These are phyloP conservation scores for Pythium utonaiense DNA, from an alignment of 352 stramenopile species.

Conservation along the genomic window DNA sequence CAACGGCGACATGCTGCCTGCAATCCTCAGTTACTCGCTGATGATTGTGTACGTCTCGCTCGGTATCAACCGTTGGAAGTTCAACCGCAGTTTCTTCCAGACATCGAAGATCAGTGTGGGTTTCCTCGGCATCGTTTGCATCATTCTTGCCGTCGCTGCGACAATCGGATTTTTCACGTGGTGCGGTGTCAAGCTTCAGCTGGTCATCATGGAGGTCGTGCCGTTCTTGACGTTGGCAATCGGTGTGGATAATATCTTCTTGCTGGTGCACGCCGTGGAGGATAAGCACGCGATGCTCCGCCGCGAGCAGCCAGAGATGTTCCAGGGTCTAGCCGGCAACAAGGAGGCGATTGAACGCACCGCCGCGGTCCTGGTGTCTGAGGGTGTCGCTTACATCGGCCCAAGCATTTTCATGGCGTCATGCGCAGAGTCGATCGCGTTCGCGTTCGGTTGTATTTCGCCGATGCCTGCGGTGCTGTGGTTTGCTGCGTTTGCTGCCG, in stretches of 20 bases:
- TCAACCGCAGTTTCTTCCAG: slow-evolving; percentile 48
- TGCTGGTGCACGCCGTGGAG: slow-evolving; percentile 54
- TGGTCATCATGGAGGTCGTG: slow-evolving; percentile 66
- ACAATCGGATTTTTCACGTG: slow-evolving; percentile 72
- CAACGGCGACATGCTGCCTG: slow-evolving; percentile 41
- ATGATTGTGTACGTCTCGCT: slow-evolving; percentile 71
- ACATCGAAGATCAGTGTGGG: slow-evolving; percentile 60
- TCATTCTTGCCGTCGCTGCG: slow-evolving; percentile 50
- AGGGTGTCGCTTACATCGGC: slow-evolving; percentile 47
- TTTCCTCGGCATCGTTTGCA: slow-evolving; percentile 62
- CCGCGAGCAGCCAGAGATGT: slow-evolving; percentile 44
- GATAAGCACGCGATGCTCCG: slow-evolving; percentile 44
- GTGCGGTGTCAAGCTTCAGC: slow-evolving; percentile 54
- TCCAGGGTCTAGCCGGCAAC: slow-evolving; percentile 44
- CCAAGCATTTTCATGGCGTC: slow-evolving; percentile 57
- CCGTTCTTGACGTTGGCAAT: slow-evolving; percentile 66
- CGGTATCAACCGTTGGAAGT: slow-evolving; percentile 60
- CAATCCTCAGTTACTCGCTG: slow-evolving; percentile 50
- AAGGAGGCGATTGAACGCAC: slow-evolving; percentile 47
- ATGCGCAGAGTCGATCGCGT: slow-evolving; percentile 40
- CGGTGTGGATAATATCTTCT: slow-evolving; percentile 69
- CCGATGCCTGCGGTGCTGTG: slow-evolving; percentile 62
- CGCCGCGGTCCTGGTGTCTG: slow-evolving; percentile 41
- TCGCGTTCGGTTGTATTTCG: slow-evolving; percentile 52
- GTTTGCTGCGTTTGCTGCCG: slow-evolving; percentile 51